These are phyloP conservation scores for Emergomyces pasteurianus DNA, from an alignment of 2,329 filamentous ascomycete genomes.

Conservation along the genomic window DNA sequence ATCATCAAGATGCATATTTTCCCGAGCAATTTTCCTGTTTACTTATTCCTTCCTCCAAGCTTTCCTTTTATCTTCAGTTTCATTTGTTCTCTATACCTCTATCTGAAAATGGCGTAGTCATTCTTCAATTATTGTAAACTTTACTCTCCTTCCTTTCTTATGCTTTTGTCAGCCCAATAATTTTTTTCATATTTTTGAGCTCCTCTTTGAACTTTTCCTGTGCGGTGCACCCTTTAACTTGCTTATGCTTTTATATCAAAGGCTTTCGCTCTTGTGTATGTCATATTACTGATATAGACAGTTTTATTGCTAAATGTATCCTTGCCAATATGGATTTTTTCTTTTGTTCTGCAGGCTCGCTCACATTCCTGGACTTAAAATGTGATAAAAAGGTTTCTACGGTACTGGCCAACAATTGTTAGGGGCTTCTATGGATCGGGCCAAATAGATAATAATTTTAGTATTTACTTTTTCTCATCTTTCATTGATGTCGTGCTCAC, in stretches of 20 bases:
- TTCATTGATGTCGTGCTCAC: background rate
- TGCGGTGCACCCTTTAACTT: background rate
- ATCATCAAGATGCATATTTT: background rate
- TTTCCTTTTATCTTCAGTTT: background rate
- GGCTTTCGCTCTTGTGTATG: background rate
- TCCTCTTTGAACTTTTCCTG: background rate
- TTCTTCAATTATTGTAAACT: background rate
- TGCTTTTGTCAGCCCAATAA: background rate
- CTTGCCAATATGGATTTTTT: background rate
- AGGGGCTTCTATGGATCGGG: background rate
- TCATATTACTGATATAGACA: background rate
- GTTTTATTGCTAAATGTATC: background rate
- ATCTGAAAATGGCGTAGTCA: background rate
- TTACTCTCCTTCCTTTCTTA: background rate
- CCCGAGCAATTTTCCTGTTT: background rate
- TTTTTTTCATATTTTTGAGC: background rate
- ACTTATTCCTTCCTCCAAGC: background rate
- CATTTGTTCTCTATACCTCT: background rate
- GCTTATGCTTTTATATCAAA: background rate
- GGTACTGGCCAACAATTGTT: background rate
- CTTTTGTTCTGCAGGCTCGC: background rate
- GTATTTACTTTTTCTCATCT: background rate
- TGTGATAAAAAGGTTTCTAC: background rate
- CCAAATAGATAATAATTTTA: conserved; percentile 1
- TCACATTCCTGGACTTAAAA: background rate